Evolutionary conservation across 371 early-diverging fungal species (phyloP), one percentile per base, ranked within the genome.

Genomic region (Lichtheimia corymbifera): DNA sequence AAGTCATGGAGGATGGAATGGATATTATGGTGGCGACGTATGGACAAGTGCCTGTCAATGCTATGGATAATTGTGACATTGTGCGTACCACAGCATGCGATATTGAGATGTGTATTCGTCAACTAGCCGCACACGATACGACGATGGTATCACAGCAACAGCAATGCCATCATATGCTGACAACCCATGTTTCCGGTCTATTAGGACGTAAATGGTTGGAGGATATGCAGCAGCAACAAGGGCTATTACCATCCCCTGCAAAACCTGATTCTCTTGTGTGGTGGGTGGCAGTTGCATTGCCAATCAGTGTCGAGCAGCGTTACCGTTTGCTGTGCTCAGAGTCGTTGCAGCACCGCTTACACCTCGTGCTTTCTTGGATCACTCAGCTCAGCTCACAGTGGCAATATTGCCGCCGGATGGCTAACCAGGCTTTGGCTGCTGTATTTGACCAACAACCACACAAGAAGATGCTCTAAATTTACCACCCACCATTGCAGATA

Each of bases 251-350:
- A 30, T 30, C 52, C 14, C 69, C 79, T 24, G 60, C 69, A 12
- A 71, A 83, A 35, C 71, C 83, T 27, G 77, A 71, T 3, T 72
- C 70, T 43, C 72, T 85, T 50, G 74, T 78, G 15, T 87, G 82
- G 71, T 87, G 88, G 86, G 66, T 81, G 0, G 85, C 80, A 9
- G 68, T 72, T 27, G 76, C 84, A 13, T 43, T 87, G 28, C 86
- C 88, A n/a, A 68, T 87, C 2, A 70, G 67, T 17, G 68, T 70
- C 35, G 44, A 63, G 27, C 84, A 85, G 27, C 68, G 79, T 41
- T 79, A 75, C 49, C 69, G 62, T n/a, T 53, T 87, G 9, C 58
- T 87, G 6, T 57, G 63, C 40, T 63, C 71, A 41, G 42, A 45
- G 1, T 60, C 75, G 2, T 68, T 81, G 9, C 66, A 72, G 20